phyloP scores from a whole-genome alignment of 768 basidiomycete genomes.

The Hirschioporus abietinus region DNA sequence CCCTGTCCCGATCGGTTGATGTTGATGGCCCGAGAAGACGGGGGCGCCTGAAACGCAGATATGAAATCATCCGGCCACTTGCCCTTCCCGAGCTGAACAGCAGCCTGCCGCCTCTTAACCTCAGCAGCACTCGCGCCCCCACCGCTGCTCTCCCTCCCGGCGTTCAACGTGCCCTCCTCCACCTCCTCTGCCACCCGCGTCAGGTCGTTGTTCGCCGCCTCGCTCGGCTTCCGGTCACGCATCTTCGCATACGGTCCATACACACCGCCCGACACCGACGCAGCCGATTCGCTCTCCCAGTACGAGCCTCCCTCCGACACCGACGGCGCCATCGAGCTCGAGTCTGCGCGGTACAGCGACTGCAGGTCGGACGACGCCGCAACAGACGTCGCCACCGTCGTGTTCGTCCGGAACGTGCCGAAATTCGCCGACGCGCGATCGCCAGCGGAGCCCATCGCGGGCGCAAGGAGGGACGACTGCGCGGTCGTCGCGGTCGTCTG shows the following conservation, averaged over 20 bases:
- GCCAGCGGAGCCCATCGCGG: constrained; percentile 46
- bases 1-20: no score
- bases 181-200: constrained; percentile 64
- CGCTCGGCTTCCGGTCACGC: constrained; percentile 62
- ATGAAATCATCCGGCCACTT: constrained; percentile 84
- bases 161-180: constrained; percentile 43
- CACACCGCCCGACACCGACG: constrained; percentile 15
- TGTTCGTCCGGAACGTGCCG: constrained; percentile 77
- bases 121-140: constrained; percentile 36
- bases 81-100: constrained; percentile 64
- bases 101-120: constrained; percentile 22
- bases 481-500: constrained; percentile 39
- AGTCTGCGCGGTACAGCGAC: constrained; percentile 63
- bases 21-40: constrained; percentile 23
- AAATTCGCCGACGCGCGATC: constrained; percentile 48
- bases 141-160: constrained; percentile 20
- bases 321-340: constrained; percentile 48
- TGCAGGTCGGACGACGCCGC: constrained; percentile 44
- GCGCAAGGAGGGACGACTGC: constrained; percentile 50
- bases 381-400: constrained; percentile 72
- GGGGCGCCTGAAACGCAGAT: constrained; percentile 41
- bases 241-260: constrained; percentile 14
- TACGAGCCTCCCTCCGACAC: constrained; percentile 35
- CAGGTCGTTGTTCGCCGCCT: constrained; percentile 54
- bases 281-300: constrained; percentile 10